Conservation (phyloP, 2,329 filamentous ascomycete genomes). For the Zalaria sp. region DNA sequence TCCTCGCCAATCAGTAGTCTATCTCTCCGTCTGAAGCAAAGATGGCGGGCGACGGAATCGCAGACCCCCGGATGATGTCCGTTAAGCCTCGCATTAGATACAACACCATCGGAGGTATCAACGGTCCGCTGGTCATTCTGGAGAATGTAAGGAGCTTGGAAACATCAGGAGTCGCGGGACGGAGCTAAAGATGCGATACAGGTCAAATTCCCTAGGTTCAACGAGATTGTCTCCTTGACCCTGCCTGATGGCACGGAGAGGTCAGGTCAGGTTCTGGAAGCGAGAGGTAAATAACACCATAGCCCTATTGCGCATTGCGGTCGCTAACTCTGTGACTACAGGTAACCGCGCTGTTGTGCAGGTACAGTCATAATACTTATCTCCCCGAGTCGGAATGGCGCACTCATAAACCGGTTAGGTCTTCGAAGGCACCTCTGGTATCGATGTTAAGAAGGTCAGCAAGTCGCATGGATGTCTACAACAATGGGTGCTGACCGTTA, state of each 20-base stretch:
- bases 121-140: constrained; percentile 92
- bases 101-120: constrained; percentile 97
- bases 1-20: too few species aligned
- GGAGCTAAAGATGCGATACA: constrained; percentile 24
- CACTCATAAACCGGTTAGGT: constrained; percentile 41
- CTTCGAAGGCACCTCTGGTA: constrained; percentile 91
- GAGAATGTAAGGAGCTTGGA: constrained; percentile 59
- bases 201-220: constrained; percentile 96
- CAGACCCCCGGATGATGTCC: constrained; percentile 37
- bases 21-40: not conserved
- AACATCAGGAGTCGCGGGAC: constrained; percentile 8
- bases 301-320: not conserved
- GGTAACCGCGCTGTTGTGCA: constrained; percentile 90
- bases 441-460: constrained; percentile 87
- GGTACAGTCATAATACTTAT: constrained; percentile 36
- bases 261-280: constrained; percentile 92
- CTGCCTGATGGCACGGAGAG: constrained; percentile 89
- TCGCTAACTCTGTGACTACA: constrained; percentile 22
- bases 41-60: constrained; percentile 18
- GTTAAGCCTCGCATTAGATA: constrained; percentile 70
- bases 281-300: constrained; percentile 54
- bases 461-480: not conserved
- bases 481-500: constrained; percentile 9
- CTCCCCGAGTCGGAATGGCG: not conserved
- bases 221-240: constrained; percentile 93